Evolutionary conservation across 148 eudicot genomes (phyloP).

Genomic region (Camellia granthamiana): DNA sequence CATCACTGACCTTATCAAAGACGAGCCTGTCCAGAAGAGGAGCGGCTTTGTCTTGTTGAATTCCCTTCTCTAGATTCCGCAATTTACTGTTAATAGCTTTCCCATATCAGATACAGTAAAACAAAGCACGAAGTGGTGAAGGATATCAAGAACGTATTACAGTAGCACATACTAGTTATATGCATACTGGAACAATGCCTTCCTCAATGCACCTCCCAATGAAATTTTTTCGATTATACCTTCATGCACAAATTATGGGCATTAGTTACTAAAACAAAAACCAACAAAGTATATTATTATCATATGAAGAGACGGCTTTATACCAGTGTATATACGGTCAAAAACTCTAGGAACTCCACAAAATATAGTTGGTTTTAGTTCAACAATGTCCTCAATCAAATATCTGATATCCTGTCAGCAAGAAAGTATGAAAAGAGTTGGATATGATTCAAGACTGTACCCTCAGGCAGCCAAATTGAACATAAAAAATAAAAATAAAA

Average conservation of each 20-base stretch:
- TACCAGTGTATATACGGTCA: conserved; percentile 87
- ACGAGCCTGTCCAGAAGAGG: conserved; percentile 83
- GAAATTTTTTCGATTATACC: conserved; percentile 73
- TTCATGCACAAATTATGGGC: conserved; percentile 25
- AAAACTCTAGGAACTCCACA: conserved; percentile 94
- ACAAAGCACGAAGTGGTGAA: conserved; percentile 9
- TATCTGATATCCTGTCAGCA: conserved; percentile 70
- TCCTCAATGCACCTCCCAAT: conserved; percentile 63
- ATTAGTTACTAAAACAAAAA: not conserved
- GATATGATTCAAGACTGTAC: not conserved
- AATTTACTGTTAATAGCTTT: conserved; percentile 58
- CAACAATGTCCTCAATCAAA: conserved; percentile 73
- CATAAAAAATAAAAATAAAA: not conserved
- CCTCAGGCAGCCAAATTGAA: not conserved
- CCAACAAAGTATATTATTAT: not conserved
- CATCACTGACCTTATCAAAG: conserved; percentile 66
- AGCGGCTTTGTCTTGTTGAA: conserved; percentile 82
- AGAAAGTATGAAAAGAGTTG: conserved; percentile 11
- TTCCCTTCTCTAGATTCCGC: conserved; percentile 83
- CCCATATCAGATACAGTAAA: conserved; percentile 7
- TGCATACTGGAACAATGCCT: conserved; percentile 73
- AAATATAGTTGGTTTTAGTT: conserved; percentile 79
- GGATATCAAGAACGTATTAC: not conserved
- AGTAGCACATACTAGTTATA: conserved; percentile 71
- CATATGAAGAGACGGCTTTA: not conserved